Evolutionary conservation across 2,329 filamentous ascomycete species (phyloP).

Genomic region (Stromatinia cepivora): DNA sequence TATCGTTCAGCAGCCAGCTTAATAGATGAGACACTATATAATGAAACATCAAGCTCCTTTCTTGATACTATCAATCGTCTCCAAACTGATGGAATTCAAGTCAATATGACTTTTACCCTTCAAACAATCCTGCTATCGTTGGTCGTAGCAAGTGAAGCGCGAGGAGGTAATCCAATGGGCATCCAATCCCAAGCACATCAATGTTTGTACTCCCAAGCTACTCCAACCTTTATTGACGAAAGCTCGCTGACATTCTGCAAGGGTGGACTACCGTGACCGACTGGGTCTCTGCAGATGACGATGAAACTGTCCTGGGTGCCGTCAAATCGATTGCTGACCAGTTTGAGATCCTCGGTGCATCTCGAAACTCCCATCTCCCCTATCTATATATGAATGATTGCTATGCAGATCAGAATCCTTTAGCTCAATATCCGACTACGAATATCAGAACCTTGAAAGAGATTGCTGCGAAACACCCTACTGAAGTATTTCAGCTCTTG

Average conservation of each 20-base stretch:
- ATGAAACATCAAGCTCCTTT: slow-evolving; percentile 9
- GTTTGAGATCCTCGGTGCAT: background rate
- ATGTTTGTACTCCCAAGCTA: background rate
- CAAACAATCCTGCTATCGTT: background rate
- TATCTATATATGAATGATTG: slow-evolving; percentile 3
- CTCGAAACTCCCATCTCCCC: background rate
- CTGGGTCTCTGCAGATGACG: background rate
- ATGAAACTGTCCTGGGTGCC: background rate
- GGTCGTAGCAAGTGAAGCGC: background rate
- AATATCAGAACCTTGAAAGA: background rate
- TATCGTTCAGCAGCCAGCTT: slow-evolving; percentile 2
- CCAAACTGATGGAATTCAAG: background rate
- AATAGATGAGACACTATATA: background rate
- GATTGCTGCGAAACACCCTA: background rate
- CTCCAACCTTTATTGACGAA: background rate
- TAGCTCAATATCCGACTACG: background rate
- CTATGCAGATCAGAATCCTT: slow-evolving; percentile 12
- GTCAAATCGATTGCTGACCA: background rate
- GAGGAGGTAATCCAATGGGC: slow-evolving; percentile 11
- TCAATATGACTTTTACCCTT: slow-evolving; percentile 2
- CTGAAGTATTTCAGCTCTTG: background rate
- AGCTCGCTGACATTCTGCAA: background rate
- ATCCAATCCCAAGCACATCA: background rate
- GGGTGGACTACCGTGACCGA: background rate
- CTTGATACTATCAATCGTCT: slow-evolving; percentile 5